Base-by-base conservation (phyloP, 257 asterid genomes). In the Perilla frutescens region DNA sequence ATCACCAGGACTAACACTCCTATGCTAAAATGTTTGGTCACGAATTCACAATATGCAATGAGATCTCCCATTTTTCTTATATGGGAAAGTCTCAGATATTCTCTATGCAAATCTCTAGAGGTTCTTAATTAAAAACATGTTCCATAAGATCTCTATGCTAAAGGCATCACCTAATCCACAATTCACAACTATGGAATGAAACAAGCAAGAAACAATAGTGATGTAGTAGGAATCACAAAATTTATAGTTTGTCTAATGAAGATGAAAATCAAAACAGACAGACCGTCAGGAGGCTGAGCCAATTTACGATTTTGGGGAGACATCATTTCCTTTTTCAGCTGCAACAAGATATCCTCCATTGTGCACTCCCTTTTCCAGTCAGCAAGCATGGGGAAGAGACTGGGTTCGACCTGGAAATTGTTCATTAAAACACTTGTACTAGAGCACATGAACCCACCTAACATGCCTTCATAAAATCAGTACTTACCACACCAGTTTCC, bases 311-410 rank as follows among this genome's bases (percentile, higher is more conserved):
- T 91, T 55, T 84, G 92, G 10, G 97, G 92, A 64, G 96, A 84
- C 83, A 72, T 85, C 97, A 91, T 91, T 29, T 91, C 97, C 76
- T 86, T 89, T 70, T 89, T 91, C 81, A 89, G 79, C 70, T 82
- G 92, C 76, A 85, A 66, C 72, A 91, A 66, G 77, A 91, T 77
- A 76, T 91, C 96, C 87, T 91, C 97, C 97, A 91, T 91, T n/a
- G 91, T 89, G 76, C 79, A 72, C 83, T 89, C 96, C 76, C 97
- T 87, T 70, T 81, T 76, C 97, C 97, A 91, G 66, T 84, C 74
- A 20, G 89, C 84, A 64, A 91, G 93, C 96, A 91, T 91, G 74
- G 96, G 82, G 79, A 91, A 91, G 41, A 77, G 76, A 70, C 72
- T 75, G 40, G 95, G 93, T 57, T 89, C 97, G 36, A 91, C 97